A percentile compares a stretch with the other conserved stretches of the same genome.
These are phyloP conservation scores for Rosa hybrid DNA, from an alignment of 331 rosid species.

Conservation along the genomic window DNA sequence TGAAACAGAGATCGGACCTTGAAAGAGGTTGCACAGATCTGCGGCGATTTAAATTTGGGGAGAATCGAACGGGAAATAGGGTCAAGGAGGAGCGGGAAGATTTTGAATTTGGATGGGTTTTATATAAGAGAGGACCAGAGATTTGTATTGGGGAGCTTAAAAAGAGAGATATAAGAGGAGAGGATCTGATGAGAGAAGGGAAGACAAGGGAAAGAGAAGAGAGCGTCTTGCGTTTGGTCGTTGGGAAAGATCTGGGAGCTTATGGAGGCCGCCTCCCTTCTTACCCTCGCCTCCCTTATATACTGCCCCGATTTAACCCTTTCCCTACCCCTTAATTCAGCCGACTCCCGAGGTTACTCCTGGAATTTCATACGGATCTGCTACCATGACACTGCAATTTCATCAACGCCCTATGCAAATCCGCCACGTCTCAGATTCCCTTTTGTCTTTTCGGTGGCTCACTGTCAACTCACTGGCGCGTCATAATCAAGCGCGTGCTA, in stretches of 20 bases:
- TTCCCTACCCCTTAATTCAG: neutral
- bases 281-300: neutral
- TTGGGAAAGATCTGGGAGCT: neutral
- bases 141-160: constrained; percentile 4
- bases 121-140: constrained; percentile 13
- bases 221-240: neutral
- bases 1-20: constrained; percentile 21
- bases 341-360: neutral
- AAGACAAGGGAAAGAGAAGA: neutral
- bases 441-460: neutral
- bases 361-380: neutral
- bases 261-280: constrained; percentile 4
- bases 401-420: neutral
- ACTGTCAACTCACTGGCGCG: neutral
- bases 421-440: neutral
- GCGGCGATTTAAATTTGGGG: neutral
- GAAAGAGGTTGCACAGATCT: neutral
- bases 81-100: constrained; percentile 38
- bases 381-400: neutral
- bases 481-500: neutral
- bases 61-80: neutral
- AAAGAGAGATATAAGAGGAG: neutral
- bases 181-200: neutral
- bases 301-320: constrained; percentile 11
- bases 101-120: constrained; percentile 33